Base-by-base conservation (phyloP, 805 yeast genomes). In the Candida ortonii region DNA sequence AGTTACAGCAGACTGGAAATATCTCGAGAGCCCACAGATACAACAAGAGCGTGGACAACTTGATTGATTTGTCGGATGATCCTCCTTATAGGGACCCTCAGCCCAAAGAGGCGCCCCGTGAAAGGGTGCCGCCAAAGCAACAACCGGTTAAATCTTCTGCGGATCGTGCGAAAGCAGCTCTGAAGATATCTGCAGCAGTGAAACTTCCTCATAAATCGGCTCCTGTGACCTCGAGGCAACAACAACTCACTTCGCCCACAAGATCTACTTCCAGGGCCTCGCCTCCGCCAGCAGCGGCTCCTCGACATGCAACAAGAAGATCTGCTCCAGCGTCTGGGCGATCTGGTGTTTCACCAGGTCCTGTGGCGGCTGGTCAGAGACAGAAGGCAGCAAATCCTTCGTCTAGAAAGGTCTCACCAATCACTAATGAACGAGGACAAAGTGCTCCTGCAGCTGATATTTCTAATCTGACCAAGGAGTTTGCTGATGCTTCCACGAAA, bases 101-200 rank as follows among this genome's bases (percentile, higher is more conserved):
- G 29, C 50, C 33, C 22, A 43, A 33, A 24, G 28, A 29, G 17
- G 25, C 28, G 6, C 17, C 23, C 16, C 26, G 25, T 5, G 16
- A 21, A 11, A 33, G 28, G 30, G 33, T 29, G 10, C 11, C 37
- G 12, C 37, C 30, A 21, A 47, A 38, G 27, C 39, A 29, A 26
- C 36, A 14, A 25, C 46, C 35, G 6, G 30, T 29, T n/a, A 36
- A 48, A 35, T 38, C 53, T 1, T 43, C 58, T 6, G 53, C 60
- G 6, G 61, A 57, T 18, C 38, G 64, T 17, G 52, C 61, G 1
- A 50, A 44, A 28, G 55, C 58, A 11, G 64, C 64, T 2, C 39
- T 59, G 25, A 45, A 57, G 33, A 59, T 55, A 3, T 58, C 63
- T 0, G 60, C 62, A 1, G 55, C 55, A 7, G 64, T 59, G n/a